Percentiles rank a stretch among this genome's conserved stretches.
Conservation (phyloP, 2,329 filamentous ascomycete genomes). For the Aureobasidium sp. region DNA sequence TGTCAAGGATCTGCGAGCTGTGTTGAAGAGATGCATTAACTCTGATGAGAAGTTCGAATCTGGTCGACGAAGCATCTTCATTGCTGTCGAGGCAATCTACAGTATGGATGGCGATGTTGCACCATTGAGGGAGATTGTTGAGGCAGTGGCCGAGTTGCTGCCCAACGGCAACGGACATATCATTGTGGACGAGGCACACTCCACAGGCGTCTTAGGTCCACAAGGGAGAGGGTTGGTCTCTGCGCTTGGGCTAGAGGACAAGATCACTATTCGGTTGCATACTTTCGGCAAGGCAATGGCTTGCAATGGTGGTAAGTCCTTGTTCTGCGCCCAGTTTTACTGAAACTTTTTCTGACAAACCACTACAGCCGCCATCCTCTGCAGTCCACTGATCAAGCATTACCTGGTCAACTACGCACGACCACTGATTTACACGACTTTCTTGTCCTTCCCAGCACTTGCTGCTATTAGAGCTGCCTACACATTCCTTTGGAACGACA, state of each 20-base stretch:
- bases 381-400: conserved; percentile 50
- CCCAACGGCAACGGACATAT: conserved; percentile 54
- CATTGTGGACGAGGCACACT: conserved; percentile 64
- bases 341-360: neutral
- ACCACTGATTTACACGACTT: conserved; percentile 68
- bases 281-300: conserved; percentile 64
- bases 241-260: conserved; percentile 48
- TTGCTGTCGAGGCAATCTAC: conserved; percentile 63
- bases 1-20: conserved; percentile 30
- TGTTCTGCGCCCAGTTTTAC: too few species aligned
- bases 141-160: conserved; percentile 49
- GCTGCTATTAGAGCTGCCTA: conserved; percentile 54
- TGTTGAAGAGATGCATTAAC: conserved; percentile 28
- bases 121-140: conserved; percentile 55
- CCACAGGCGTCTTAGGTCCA: conserved; percentile 53
- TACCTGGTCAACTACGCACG: conserved; percentile 72
- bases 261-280: conserved; percentile 53
- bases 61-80: conserved; percentile 51
- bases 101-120: conserved; percentile 78
- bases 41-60: conserved; percentile 26
- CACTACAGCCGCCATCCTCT: conserved; percentile 53
- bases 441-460: conserved; percentile 56
- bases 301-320: conserved; percentile 59
- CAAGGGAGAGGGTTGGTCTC: conserved; percentile 54
- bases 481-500: conserved; percentile 46